phyloP scores from a whole-genome alignment of 2,329 filamentous ascomycete species.

The Aspergillus pseudoviridinutans region DNA sequence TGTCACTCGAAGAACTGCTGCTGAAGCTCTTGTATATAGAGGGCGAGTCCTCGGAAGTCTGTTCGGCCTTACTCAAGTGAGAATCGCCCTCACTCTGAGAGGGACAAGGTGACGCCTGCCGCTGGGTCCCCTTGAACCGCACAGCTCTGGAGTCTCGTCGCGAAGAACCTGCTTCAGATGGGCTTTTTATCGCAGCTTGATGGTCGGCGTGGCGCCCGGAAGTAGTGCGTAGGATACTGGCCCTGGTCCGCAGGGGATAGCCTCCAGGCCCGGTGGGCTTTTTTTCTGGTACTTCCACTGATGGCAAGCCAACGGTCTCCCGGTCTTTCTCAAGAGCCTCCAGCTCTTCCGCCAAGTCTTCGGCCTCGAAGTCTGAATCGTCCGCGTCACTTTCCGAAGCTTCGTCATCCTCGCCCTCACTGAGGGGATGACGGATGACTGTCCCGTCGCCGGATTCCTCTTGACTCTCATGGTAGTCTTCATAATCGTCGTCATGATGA shows the following conservation, averaged over 20 bases:
- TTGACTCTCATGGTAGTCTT: slow-evolving; percentile 26
- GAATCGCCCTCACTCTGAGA: slow-evolving; percentile 8
- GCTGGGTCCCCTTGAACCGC: slow-evolving; percentile 25
- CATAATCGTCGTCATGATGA: slow-evolving; percentile 16
- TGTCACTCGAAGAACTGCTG: slow-evolving; percentile 31
- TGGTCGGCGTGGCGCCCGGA: slow-evolving; percentile 8
- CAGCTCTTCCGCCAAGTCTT: slow-evolving; percentile 44
- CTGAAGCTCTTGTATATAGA: slow-evolving; percentile 5
- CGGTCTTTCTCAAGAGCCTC: slow-evolving; percentile 43
- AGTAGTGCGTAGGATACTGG: slow-evolving; percentile 1
- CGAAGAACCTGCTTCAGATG: slow-evolving; percentile 18
- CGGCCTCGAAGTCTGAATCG: slow-evolving; percentile 29
- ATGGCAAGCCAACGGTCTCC: slow-evolving; percentile 23
- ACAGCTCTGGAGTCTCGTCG: slow-evolving; percentile 31
- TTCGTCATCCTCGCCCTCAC: slow-evolving; percentile 25
- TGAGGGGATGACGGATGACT: slow-evolving; percentile 32
- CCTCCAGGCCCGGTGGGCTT: slow-evolving; percentile 4
- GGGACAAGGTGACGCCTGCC: slow-evolving; percentile 5
- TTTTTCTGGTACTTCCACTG: slow-evolving; percentile 15
- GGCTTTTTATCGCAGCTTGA: slow-evolving; percentile 12
- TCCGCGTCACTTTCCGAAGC: slow-evolving; percentile 28
- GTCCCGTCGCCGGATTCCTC: slow-evolving; percentile 32
- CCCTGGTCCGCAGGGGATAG: slow-evolving; percentile 12
- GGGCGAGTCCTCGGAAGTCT: slow-evolving; percentile 14
- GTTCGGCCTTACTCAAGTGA: slow-evolving; percentile 11